Conservation (phyloP, 176 grass and related monocot genomes). For the Areca catechu region DNA sequence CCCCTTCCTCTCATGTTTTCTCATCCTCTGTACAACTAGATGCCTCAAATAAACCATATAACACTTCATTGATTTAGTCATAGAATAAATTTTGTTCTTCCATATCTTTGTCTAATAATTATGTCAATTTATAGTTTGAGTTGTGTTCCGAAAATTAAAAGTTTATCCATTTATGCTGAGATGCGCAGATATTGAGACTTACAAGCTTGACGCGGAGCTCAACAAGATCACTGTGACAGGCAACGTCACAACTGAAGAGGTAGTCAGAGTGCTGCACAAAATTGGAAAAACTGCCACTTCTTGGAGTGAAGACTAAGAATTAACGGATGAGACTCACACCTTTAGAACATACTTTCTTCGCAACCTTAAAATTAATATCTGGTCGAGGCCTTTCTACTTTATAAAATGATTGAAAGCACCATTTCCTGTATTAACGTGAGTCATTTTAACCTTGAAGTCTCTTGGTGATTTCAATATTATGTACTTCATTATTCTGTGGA, state of each 20-base stretch:
- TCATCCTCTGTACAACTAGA: too few species aligned
- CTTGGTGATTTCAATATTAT: too few species aligned
- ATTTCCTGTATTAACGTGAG: too few species aligned
- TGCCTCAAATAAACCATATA: too few species aligned
- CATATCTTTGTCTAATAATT: not conserved
- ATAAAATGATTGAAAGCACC: too few species aligned
- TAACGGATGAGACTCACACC: too few species aligned
- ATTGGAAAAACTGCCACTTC: slow-evolving; percentile 68
- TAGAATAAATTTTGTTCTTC: not conserved
- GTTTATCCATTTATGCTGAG: not conserved
- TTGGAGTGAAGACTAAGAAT: slow-evolving; percentile 32
- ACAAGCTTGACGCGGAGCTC: slow-evolving; percentile 51
- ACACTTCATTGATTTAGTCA: not conserved
- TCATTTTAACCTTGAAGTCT: too few species aligned
- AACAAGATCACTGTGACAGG: slow-evolving; percentile 96
- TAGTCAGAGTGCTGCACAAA: slow-evolving; percentile 75
- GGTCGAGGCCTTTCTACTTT: too few species aligned
- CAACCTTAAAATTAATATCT: too few species aligned
- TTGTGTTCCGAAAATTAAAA: not conserved
- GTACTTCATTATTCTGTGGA: too few species aligned
- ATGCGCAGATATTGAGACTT: slow-evolving; percentile 76
- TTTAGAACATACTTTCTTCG: too few species aligned
- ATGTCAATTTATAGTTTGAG: not conserved
- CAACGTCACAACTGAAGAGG: slow-evolving; percentile 66
- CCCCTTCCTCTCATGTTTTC: too few species aligned